Evolutionary conservation across 106 monocot species (phyloP), one percentile per base, ranked within the genome.

Genomic region (Amphibolis antarctica): DNA sequence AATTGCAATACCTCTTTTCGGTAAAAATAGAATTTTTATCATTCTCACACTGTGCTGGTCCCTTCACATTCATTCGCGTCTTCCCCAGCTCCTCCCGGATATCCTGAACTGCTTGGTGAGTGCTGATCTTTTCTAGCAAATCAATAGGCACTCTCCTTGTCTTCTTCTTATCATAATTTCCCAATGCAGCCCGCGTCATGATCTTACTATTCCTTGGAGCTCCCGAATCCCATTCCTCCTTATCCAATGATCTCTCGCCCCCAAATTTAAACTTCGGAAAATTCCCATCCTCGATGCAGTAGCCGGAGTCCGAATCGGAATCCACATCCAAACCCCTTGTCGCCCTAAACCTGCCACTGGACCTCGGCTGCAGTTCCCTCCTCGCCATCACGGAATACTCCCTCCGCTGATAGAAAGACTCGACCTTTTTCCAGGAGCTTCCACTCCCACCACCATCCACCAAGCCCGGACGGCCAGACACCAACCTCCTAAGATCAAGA

Each of bases 181-280:
- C 71, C 79, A 89, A 61, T 45, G 86, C 89, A 46, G 86, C 86
- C 20, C 75, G 47, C 48, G 86, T 89, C 55, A 74, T 70, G 71
- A 65, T 82, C 76, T 69, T 69, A 10, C 19, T 20, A 21, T 9
- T 51, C 46, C 70, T 27, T 42, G 49, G 54, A 19, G 23, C 74
- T 31, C 42, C 60, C 24, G 7, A 36, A 4, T 36, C 36, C 36
- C 4, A 36, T 36, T 6, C 24, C 13, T 68, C 71, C 7, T 81
- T 78, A 15, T 66, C 49, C 29, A 64, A 71, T 12, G 17, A 29
- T 49, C 72, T 73, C 64, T 46, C 71, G 10, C 71, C 63, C 5
- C 63, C 71, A 1, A 44, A 21, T 46, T 50, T 55, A 53, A 77
- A 63, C 44, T 60, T 83, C 2, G 53, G 52, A 66, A 78, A 71